phyloP scores from a whole-genome alignment of 2,329 filamentous ascomycete genomes.

The Davidsoniella neocaledoniae region DNA sequence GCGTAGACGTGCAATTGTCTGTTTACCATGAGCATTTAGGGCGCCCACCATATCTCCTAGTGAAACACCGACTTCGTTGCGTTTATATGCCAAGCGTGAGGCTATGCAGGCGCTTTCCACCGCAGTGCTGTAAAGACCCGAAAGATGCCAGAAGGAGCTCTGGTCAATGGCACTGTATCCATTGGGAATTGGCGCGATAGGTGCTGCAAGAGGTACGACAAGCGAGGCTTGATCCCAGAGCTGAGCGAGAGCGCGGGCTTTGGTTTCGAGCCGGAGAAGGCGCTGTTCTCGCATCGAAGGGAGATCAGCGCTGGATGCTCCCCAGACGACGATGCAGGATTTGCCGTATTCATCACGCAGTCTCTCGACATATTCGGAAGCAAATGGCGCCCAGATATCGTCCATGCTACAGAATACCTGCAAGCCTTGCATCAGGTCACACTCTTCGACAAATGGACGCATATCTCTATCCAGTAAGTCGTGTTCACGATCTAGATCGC shows the following conservation, averaged over 20 bases:
- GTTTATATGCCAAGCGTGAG: slow-evolving; percentile 43
- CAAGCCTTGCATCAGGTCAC: slow-evolving; percentile 77
- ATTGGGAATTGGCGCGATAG: slow-evolving; percentile 35
- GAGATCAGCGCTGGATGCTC: slow-evolving; percentile 41
- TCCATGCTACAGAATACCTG: slow-evolving; percentile 59
- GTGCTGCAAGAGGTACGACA: slow-evolving; percentile 56
- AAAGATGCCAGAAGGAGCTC: slow-evolving; percentile 60
- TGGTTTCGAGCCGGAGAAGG: slow-evolving; percentile 51
- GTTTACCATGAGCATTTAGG: slow-evolving; percentile 61
- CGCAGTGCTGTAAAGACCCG: slow-evolving; percentile 58
- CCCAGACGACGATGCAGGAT: slow-evolving; percentile 74
- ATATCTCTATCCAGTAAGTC: slow-evolving; percentile 85
- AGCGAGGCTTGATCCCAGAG: slow-evolving; percentile 57
- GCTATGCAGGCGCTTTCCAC: slow-evolving; percentile 67
- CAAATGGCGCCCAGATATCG: slow-evolving; percentile 70
- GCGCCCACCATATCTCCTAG: slow-evolving; percentile 47
- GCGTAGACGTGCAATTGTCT: slow-evolving; percentile 58
- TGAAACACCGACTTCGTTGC: slow-evolving; percentile 25
- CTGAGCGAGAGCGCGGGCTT: slow-evolving; percentile 52
- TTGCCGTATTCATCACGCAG: slow-evolving; percentile 86
- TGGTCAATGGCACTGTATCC: slow-evolving; percentile 20
- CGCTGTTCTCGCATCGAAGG: neutral
- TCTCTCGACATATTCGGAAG: slow-evolving; percentile 54
- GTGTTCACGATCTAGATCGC: slow-evolving; percentile 56
- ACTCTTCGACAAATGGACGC: slow-evolving; percentile 77